Conservation (phyloP, 345 rosid species). For the Turritis glabra region DNA sequence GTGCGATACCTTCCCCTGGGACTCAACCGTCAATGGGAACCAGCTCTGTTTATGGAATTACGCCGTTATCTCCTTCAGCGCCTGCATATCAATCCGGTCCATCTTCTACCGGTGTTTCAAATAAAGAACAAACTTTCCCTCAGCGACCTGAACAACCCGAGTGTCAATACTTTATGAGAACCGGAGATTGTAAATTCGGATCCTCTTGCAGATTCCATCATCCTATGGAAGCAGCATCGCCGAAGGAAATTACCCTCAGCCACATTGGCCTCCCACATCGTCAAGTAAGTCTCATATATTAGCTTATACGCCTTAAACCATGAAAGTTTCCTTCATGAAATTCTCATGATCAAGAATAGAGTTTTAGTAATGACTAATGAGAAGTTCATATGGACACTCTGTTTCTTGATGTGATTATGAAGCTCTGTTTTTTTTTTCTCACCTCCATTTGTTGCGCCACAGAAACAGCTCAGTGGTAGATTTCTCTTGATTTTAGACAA, state of each 20-base stretch:
- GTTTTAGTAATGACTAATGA: not conserved
- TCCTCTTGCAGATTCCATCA: constrained; percentile 91
- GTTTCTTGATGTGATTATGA: constrained; percentile 17
- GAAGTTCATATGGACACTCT: constrained; percentile 7
- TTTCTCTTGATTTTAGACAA: too few species aligned
- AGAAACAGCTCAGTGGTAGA: not conserved
- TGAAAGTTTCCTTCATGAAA: not conserved
- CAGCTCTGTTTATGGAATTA: constrained; percentile 58
- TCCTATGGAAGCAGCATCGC: constrained; percentile 57
- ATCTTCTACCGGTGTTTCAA: constrained; percentile 53
- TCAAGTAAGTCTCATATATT: constrained; percentile 56
- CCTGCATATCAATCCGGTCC: constrained; percentile 56
- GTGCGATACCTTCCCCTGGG: constrained; percentile 58
- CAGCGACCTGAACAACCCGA: constrained; percentile 88
- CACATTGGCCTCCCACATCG: constrained; percentile 82
- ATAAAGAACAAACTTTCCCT: constrained; percentile 70
- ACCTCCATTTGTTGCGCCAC: not conserved
- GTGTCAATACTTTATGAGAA: constrained; percentile 83
- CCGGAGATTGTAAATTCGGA: constrained; percentile 87
- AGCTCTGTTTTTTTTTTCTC: constrained; percentile 11
- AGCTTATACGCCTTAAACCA: not conserved
- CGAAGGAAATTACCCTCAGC: constrained; percentile 54
- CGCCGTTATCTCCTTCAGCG: constrained; percentile 64
- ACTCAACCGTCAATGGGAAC: constrained; percentile 58
- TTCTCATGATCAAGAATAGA: constrained; percentile 9